phyloP scores from a whole-genome alignment of 352 stramenopile genomes.

The Globisporangium rhizosaccharum region DNA sequence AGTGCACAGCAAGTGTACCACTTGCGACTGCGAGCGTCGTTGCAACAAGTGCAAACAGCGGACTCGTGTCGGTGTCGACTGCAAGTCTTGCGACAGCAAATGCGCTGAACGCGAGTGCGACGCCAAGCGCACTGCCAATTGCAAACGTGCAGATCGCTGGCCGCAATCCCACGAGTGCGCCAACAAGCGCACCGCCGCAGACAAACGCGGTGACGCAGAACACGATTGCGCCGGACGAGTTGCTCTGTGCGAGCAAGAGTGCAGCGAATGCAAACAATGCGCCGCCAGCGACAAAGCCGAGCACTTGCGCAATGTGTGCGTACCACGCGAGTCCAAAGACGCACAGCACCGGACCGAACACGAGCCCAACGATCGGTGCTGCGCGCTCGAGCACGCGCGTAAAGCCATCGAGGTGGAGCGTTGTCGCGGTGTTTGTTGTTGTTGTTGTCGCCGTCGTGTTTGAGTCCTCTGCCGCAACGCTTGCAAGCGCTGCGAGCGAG shows the following conservation, averaged over 20 bases:
- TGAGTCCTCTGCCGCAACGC: background rate
- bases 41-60: background rate
- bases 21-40: constrained; percentile 1
- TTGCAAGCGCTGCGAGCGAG: background rate
- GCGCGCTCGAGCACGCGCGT: constrained; percentile 1
- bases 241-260: constrained; percentile 4
- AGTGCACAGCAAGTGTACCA: constrained; percentile 5
- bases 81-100: constrained; percentile 4
- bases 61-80: constrained; percentile 4
- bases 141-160: constrained; percentile 6
- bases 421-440: background rate
- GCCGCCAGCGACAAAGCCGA: constrained; percentile 14
- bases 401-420: constrained; percentile 4
- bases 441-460: background rate
- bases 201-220: constrained; percentile 20
- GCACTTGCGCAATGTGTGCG: constrained; percentile 12
- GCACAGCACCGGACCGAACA: constrained; percentile 20
- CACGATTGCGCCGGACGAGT: constrained; percentile 9
- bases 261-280: constrained; percentile 12
- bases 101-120: constrained; percentile 10
- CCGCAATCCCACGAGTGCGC: constrained; percentile 12
- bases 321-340: constrained; percentile 24
- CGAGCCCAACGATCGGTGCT: constrained; percentile 13
- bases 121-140: constrained; percentile 17
- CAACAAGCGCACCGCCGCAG: constrained; percentile 15